Base-by-base conservation (phyloP, 2,329 filamentous ascomycete species). In the Hypoxylon sp. region DNA sequence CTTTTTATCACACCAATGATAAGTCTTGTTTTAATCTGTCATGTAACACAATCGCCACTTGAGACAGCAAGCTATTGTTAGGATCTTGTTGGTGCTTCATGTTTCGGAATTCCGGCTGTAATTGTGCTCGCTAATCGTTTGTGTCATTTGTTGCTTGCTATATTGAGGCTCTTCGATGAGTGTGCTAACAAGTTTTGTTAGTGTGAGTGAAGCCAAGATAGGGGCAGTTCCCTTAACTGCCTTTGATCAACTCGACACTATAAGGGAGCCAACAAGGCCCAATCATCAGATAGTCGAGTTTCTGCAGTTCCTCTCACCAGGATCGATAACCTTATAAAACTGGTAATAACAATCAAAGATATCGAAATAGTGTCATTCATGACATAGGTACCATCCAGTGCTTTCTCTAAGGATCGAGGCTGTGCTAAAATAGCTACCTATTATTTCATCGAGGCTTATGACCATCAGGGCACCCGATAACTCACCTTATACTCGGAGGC, bases 181-280 rank as follows among this genome's bases (percentile, higher is more conserved):
- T 15, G 12, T 40, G 31, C 55, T 59, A 50, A 59, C 44, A 32
- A 19, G 19, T 30, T 32, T 11, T 25, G 9, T 30, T 36, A 51
- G 43, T 35, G 25, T 9, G 26, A 20, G 12, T 15, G 4, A 16
- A 11, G 16, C 4, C 21, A n/a, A n/a, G n/a, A n/a, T n/a, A n/a
- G n/a, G n/a, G n/a, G n/a, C n/a, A n/a, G n/a, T n/a, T n/a, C n/a
- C n/a, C n/a, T n/a, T n/a, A n/a, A n/a, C n/a, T n/a, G n/a, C n/a
- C n/a, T n/a, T n/a, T n/a, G n/a, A n/a, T n/a, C n/a, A n/a, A n/a
- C n/a, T n/a, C n/a, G n/a, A n/a, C n/a, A n/a, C n/a, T 44, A 5
- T 11, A 27, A 27, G 30, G 16, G 16, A 26, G n/a, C 13, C 20
- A 17, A 4, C 17, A n/a, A 13, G 3, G 21, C 13, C 34, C 17